Conservation (phyloP, 2,329 filamentous ascomycete species). For the Lecanicillium sp. region DNA sequence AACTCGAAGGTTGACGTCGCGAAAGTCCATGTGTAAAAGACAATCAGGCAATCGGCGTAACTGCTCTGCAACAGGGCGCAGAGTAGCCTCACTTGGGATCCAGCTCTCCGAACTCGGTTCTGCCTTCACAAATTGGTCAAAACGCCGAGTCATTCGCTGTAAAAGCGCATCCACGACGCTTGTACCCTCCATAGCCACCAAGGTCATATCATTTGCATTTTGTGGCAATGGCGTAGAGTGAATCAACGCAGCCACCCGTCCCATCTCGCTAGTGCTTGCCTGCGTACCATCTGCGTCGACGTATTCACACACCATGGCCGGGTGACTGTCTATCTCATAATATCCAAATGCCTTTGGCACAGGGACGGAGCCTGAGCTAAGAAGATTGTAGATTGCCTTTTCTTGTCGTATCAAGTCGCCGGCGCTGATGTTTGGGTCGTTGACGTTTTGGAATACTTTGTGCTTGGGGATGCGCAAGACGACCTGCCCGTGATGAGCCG, state of each 20-base stretch:
- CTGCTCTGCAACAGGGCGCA: conserved; percentile 5
- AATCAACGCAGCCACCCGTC: conserved; percentile 10
- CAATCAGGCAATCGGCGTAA: conserved; percentile 1
- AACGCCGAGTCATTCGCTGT: conserved; percentile 10
- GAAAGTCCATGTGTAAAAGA: conserved; percentile 13
- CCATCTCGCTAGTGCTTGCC: conserved; percentile 5
- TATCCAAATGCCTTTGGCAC: conserved; percentile 5
- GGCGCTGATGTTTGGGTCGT: conserved; percentile 11
- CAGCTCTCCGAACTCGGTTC: conserved; percentile 6
- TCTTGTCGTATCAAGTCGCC: conserved; percentile 10
- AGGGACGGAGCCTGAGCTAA: conserved; percentile 4
- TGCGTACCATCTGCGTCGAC: conserved; percentile 6
- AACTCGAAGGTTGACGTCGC: conserved; percentile 10
- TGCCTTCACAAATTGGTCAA: conserved; percentile 4
- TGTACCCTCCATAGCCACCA: conserved; percentile 10
- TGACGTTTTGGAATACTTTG: conserved; percentile 11
- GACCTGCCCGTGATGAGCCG: conserved; percentile 5
- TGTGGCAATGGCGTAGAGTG: conserved; percentile 7
- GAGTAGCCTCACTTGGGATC: conserved; percentile 1
- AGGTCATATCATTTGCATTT: conserved; percentile 3
- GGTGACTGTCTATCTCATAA: conserved; percentile 9
- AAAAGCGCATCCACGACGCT: conserved; percentile 6
- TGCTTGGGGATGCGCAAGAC: conserved; percentile 10
- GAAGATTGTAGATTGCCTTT: conserved; percentile 9
- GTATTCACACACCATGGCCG: conserved; percentile 13